These are phyloP conservation scores for Cyclocybe aegerita DNA, from an alignment of 768 basidiomycete genomes.

Conservation along the genomic window DNA sequence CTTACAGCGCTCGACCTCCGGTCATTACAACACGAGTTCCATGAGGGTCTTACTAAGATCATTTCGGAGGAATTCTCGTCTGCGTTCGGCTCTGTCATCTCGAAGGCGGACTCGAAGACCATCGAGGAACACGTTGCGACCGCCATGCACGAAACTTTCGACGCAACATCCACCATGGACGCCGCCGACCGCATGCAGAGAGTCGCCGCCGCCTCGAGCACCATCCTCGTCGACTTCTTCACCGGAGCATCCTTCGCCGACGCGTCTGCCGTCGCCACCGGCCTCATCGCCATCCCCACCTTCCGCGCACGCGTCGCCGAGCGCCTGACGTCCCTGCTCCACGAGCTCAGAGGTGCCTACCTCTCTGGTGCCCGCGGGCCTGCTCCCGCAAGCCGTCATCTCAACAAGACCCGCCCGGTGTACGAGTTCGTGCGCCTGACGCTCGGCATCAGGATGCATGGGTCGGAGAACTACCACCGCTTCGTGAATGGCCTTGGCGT, in stretches of 20 bases:
- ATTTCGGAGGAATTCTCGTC: slow-evolving; percentile 47
- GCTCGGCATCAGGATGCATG: slow-evolving; percentile 81
- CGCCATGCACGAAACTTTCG: slow-evolving; percentile 52
- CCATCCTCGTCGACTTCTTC: slow-evolving; percentile 65
- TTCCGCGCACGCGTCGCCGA: slow-evolving; percentile 57
- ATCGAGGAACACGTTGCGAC: slow-evolving; percentile 37
- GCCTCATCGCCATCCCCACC: slow-evolving; percentile 39
- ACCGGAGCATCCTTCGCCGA: slow-evolving; percentile 35
- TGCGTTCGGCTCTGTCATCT: slow-evolving; percentile 43
- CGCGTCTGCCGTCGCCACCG: slow-evolving; percentile 25
- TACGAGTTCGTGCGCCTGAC: slow-evolving; percentile 77
- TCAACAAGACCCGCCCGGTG: slow-evolving; percentile 67
- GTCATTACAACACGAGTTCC: slow-evolving; percentile 68
- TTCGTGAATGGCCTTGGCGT: slow-evolving; percentile 65
- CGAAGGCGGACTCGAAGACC: slow-evolving; percentile 26
- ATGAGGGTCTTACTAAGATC: slow-evolving; percentile 44
- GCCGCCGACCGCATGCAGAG: slow-evolving; percentile 65
- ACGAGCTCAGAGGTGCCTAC: slow-evolving; percentile 52
- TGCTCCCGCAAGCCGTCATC: slow-evolving; percentile 65
- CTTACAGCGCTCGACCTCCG: slow-evolving; percentile 74
- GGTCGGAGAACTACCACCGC: slow-evolving; percentile 63
- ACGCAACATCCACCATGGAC: slow-evolving; percentile 74
- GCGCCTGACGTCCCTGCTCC: slow-evolving; percentile 45
- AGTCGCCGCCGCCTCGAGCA: slow-evolving; percentile 61
- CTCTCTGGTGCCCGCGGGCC: slow-evolving; percentile 56